A percentile compares a stretch with the other conserved stretches of the same genome.
Evolutionary conservation across 179 eudicot genomes (phyloP).

Genomic region (Monotropa hypopitys): DNA sequence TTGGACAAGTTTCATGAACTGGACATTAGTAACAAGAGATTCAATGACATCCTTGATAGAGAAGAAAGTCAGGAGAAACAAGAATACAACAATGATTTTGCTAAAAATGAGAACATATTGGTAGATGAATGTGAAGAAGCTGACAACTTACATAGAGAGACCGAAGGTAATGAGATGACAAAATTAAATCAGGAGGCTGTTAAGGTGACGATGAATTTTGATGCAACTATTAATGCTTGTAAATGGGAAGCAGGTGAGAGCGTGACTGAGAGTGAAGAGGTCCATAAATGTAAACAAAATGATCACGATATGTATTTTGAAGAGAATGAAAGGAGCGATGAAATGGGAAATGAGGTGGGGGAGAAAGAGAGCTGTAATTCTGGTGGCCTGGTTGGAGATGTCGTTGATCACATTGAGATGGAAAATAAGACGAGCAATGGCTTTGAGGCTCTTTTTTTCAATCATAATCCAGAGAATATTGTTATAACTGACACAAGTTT

Average conservation of each 20-base stretch:
- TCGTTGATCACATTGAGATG: constrained; percentile 18
- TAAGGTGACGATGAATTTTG: constrained; percentile 12
- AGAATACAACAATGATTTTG: constrained; percentile 12
- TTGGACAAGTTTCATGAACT: constrained; percentile 14
- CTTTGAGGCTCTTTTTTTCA: constrained; percentile 6
- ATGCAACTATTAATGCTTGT: constrained; percentile 16
- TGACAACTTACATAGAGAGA: not conserved
- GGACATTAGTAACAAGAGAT: constrained; percentile 12
- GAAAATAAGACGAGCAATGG: constrained; percentile 10
- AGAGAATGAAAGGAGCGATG: constrained; percentile 18
- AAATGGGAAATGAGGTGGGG: constrained; percentile 12
- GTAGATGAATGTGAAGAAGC: constrained; percentile 17
- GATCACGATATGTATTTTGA: constrained; percentile 11
- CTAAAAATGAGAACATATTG: constrained; percentile 8
- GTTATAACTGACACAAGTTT: constrained; percentile 16
- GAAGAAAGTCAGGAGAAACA: constrained; percentile 10
- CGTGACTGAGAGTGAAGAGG: constrained; percentile 21
- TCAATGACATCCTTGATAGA: constrained; percentile 11
- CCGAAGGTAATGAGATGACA: constrained; percentile 3
- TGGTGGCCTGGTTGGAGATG: constrained; percentile 18
- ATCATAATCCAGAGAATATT: constrained; percentile 7
- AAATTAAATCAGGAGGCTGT: constrained; percentile 11
- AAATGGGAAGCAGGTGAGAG: constrained; percentile 16
- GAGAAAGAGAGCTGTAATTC: constrained; percentile 19
- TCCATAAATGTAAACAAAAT: constrained; percentile 12